These are phyloP conservation scores for Metrosideros polymorpha DNA, from an alignment of 441 rosid genomes.

Conservation along the genomic window DNA sequence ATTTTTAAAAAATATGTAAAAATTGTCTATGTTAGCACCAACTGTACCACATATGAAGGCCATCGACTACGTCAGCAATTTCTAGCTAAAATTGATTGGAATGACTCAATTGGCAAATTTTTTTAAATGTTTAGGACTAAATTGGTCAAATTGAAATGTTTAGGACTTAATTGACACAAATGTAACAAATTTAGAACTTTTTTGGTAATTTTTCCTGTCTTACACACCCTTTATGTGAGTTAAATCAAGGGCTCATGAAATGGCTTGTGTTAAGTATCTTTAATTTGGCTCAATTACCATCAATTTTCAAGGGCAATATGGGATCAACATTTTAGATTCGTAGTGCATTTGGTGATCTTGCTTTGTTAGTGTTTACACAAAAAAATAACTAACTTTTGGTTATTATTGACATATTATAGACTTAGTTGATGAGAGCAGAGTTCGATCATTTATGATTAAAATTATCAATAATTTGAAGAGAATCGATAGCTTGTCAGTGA, in stretches of 20 bases:
- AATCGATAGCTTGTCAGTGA: too few species aligned
- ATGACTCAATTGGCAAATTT: background rate
- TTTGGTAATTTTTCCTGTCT: background rate
- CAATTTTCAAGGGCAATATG: background rate
- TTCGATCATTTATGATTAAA: too few species aligned
- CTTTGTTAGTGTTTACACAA: too few species aligned
- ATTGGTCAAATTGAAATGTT: background rate
- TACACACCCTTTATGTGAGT: too few species aligned
- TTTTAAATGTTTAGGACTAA: background rate
- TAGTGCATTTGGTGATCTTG: background rate
- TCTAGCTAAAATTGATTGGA: fast-evolving
- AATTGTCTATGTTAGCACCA: background rate
- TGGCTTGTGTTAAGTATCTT: background rate
- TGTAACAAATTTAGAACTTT: fast-evolving
- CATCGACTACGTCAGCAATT: fast-evolving
- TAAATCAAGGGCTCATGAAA: background rate
- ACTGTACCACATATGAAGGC: background rate
- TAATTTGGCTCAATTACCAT: background rate
- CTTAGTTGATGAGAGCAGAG: too few species aligned
- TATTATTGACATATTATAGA: too few species aligned
- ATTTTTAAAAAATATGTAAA: background rate
- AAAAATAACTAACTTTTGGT: too few species aligned
- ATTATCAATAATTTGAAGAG: too few species aligned
- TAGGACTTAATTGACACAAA: background rate
- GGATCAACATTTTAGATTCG: background rate